Evolutionary conservation across 2,329 filamentous ascomycete genomes (phyloP).

Genomic region (Fusarium albidum): DNA sequence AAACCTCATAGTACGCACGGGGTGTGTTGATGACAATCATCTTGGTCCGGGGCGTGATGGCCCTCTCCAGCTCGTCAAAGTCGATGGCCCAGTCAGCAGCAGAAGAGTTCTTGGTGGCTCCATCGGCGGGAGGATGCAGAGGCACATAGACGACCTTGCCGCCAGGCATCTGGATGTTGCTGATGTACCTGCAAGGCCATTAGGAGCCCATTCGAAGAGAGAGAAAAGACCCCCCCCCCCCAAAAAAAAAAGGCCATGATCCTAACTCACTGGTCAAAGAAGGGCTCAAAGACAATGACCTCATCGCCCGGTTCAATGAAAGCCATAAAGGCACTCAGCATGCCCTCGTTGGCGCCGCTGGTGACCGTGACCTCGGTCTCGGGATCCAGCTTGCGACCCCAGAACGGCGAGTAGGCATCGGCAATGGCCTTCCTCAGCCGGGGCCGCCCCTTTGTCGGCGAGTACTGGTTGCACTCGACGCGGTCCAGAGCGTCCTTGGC

Average conservation of each 20-base stretch:
- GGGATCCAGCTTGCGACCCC: constrained; percentile 82
- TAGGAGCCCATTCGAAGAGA: background rate
- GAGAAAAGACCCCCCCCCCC: no score
- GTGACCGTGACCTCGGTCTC: constrained; percentile 96
- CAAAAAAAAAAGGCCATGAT: no score
- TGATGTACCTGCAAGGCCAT: constrained; percentile 67
- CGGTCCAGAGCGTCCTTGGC: constrained; percentile 88
- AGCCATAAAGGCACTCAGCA: constrained; percentile 97
- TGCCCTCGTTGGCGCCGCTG: constrained; percentile 89
- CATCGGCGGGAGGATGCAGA: constrained; percentile 86
- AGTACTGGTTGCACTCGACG: constrained; percentile 99
- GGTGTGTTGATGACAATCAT: constrained; percentile 94
- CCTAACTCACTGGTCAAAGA: constrained; percentile 87
- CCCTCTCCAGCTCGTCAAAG: constrained; percentile 80
- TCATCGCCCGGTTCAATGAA: constrained; percentile 96
- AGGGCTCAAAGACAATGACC: constrained; percentile 97
- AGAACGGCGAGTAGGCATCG: constrained; percentile 89
- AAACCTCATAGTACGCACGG: constrained; percentile 45
- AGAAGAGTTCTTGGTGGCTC: constrained; percentile 80
- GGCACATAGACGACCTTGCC: constrained; percentile 95
- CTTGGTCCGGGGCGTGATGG: constrained; percentile 86
- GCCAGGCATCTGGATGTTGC: constrained; percentile 98
- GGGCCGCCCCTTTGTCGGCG: constrained; percentile 91
- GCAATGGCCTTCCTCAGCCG: constrained; percentile 92
- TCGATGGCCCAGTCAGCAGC: constrained; percentile 90